These are phyloP conservation scores for Russula dissimulans DNA, from an alignment of 768 basidiomycete genomes.

Conservation along the genomic window DNA sequence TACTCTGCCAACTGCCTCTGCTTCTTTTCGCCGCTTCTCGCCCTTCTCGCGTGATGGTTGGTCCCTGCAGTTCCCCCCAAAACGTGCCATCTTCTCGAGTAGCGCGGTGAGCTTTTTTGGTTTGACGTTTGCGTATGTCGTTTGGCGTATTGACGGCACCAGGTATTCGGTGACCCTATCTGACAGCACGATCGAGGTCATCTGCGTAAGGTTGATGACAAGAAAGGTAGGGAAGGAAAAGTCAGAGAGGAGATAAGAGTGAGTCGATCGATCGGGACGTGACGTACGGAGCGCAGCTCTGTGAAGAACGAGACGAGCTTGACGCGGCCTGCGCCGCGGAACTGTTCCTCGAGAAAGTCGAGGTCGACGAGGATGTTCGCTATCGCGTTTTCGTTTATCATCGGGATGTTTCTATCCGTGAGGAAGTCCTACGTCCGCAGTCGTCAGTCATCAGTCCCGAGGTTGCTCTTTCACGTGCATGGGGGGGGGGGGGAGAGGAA, in stretches of 20 bases:
- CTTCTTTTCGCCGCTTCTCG: constrained; percentile 67
- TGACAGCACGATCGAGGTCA: constrained; percentile 59
- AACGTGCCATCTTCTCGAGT: constrained; percentile 70
- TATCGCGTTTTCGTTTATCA: constrained; percentile 85
- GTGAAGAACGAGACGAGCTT: constrained; percentile 65
- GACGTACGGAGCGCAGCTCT: constrained; percentile 68
- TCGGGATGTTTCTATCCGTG: constrained; percentile 60
- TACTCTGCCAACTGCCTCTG: constrained; percentile 64
- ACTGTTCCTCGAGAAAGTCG: constrained; percentile 81
- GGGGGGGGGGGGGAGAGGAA: too few relatives aligned
- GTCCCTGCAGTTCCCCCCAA: constrained; percentile 56
- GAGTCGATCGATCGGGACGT: background rate
- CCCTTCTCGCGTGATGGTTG: constrained; percentile 50
- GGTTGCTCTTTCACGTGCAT: too few relatives aligned
- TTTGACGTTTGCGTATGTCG: constrained; percentile 55
- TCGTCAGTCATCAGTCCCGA: background rate
- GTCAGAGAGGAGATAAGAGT: too few relatives aligned
- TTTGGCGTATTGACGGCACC: constrained; percentile 56
- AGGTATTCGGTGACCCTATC: constrained; percentile 76
- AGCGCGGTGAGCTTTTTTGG: constrained; percentile 64
- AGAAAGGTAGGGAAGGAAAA: too few relatives aligned
- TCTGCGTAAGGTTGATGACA: constrained; percentile 32
- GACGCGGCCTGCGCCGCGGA: constrained; percentile 62
- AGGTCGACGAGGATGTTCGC: constrained; percentile 81
- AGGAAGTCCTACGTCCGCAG: constrained; percentile 52